Evolutionary conservation across 352 stramenopile species (phyloP), one percentile per base, ranked within the genome.

Genomic region (Phytophthora pisi): DNA sequence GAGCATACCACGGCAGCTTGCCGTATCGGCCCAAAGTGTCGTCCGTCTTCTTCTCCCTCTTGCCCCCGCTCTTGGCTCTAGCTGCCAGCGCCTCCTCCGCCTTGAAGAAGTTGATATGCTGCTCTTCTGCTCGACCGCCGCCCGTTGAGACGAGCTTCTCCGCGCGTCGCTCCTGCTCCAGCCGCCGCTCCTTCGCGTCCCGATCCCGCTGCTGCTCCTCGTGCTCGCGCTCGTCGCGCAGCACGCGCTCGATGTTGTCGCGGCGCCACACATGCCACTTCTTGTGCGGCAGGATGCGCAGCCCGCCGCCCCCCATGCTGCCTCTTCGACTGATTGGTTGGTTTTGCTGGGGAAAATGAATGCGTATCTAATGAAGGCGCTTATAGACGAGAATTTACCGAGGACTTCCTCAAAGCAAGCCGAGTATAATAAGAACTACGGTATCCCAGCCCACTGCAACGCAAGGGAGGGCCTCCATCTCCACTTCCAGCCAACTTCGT

Each of bases 191-290:
- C 47, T 77, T 68, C 3, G 28, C 47, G 0, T 66, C 52, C 7
- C 53, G 16, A 11, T 40, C 34, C n/a, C 68, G 71, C 13, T 74
- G 56, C 31, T 74, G 31, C 49, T 74, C 46, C 31, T 80, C 71
- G 42, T 85, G 60, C 55, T 75, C 56, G 15, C 89, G 81, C 72
- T 95, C 87, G 61, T 96, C 86, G 9, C 81, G 75, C 26, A 78
- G 54, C 63, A 94, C 86, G 47, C 85, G 86, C 68, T 93, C 86
- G 51, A 93, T 89, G 73, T 93, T 93, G 51, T 94, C 86, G 16
- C 86, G 79, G 8, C 84, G 84, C 88, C 88, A 96, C 26, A 96
- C 88, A 64, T 96, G 86, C 88, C 88, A 96, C 55, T 83, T 90
- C 78, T 96, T 96, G 57, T 91, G 83, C 5, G 77, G 77, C 7